Conservation (phyloP, 306 rosid genomes). For the Nissolia schottii region DNA sequence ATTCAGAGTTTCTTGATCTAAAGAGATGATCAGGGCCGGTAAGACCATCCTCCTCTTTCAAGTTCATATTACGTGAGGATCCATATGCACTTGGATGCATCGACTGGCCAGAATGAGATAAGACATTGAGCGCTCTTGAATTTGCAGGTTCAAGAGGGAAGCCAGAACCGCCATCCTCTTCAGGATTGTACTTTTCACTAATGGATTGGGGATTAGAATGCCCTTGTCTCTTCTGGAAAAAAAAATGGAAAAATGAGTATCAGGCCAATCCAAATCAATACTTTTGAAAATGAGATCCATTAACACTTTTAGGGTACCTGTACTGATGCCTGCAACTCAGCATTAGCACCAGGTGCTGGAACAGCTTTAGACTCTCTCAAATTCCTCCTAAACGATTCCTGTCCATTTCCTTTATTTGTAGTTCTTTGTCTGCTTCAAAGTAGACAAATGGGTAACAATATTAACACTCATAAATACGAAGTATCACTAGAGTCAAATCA, state of each 20-base stretch:
- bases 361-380: slow-evolving; percentile 41
- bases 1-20: slow-evolving; percentile 32
- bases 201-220: slow-evolving; percentile 35
- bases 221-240: slow-evolving; percentile 41
- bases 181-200: slow-evolving; percentile 48
- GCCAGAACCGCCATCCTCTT: slow-evolving; percentile 50
- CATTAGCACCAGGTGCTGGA: slow-evolving; percentile 53
- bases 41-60: slow-evolving; percentile 31
- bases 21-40: slow-evolving; percentile 15
- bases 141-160: slow-evolving; percentile 48
- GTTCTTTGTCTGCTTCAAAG: slow-evolving; percentile 46
- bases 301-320: slow-evolving; percentile 37
- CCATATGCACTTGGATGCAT: slow-evolving; percentile 43
- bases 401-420: slow-evolving; percentile 39
- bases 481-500: background rate
- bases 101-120: slow-evolving; percentile 52
- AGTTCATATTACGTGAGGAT: slow-evolving; percentile 42
- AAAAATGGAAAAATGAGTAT: background rate
- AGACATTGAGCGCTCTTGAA: slow-evolving; percentile 20
- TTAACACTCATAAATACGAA: background rate
- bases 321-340: slow-evolving; percentile 42
- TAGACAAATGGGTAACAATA: slow-evolving; percentile 11
- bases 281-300: background rate
- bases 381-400: slow-evolving; percentile 29
- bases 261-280: slow-evolving; percentile 7